These are phyloP conservation scores for Sporothrix pseudoabietina DNA, from an alignment of 2,329 filamentous ascomycete genomes.

Conservation along the genomic window DNA sequence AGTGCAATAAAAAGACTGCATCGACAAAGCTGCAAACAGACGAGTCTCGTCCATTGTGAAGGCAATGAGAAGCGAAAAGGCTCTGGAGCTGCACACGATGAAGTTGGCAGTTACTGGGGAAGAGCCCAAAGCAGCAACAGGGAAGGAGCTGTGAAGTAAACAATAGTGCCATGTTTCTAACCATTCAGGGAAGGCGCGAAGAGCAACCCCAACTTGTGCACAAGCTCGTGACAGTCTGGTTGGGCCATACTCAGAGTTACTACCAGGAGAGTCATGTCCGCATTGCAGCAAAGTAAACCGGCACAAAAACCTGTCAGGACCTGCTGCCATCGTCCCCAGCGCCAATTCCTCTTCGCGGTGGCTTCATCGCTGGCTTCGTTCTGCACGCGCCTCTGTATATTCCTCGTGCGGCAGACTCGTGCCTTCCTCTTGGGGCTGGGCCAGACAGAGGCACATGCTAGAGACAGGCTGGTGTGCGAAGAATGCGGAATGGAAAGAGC, in stretches of 20 bases:
- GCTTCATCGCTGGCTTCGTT: neutral
- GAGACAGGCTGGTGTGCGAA: neutral
- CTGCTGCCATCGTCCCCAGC: neutral
- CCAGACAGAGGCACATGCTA: neutral
- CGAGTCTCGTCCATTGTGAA: neutral
- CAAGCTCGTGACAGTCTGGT: neutral
- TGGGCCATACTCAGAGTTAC: neutral
- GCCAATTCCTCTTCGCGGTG: neutral
- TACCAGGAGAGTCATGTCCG: neutral
- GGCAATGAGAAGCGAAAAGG: neutral
- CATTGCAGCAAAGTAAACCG: neutral
- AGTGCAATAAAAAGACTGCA: neutral
- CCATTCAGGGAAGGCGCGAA: neutral
- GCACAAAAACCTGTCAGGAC: neutral
- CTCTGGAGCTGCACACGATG: neutral
- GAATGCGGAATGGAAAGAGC: neutral
- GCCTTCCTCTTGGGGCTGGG: neutral
- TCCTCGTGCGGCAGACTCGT: neutral
- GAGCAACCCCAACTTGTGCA: neutral
- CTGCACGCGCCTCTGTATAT: neutral
- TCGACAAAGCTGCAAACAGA: neutral
- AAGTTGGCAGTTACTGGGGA: neutral
- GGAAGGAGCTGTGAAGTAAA: neutral
- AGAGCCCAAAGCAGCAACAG: neutral
- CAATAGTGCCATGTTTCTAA: neutral